Evolutionary conservation across 176 grass and related monocot genomes (phyloP), one percentile per base, ranked within the genome.

Genomic region (Chrysopogon serrulatus): DNA sequence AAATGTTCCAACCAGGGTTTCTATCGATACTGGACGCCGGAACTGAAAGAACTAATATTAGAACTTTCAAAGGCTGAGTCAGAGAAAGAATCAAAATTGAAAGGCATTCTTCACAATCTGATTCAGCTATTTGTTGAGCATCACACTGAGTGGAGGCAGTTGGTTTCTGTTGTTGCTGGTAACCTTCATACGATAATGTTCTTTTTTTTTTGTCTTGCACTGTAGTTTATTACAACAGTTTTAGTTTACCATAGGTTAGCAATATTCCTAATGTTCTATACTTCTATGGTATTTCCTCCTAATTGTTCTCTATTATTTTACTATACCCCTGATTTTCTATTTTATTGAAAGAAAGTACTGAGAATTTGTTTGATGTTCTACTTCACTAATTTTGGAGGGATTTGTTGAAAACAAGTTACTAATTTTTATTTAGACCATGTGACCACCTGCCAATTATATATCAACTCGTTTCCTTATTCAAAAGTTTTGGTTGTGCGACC

Each of bases 121-220:
- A 92, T 98, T 66, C 79, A 86, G 41, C 85, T 80, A 33, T 98
- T 98, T 54, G 85, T 86, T 80, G 89, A 88, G 67, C 86, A 98
- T 88, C 96, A 98, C 77, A 79, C 44, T 90, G 91, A 89, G 76
- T 98, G 96, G 96, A 93, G 96, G 65, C 87, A 90, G 61, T 69
- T 98, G 64, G 87, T 95, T 88, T 95, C 88, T 87, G 87, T 90
- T 32, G 92, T 84, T 85, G 92, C 93, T 86, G 96, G 96, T 98
- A 88, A 79, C 8, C 69, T 35, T 31, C 61, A 78, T 83, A 44
- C 36, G 17, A 82, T 37, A 21, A 74, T 45, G 48, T 45, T 64
- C 44, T 68, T 32, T 68, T 86, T 75, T 21, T 65, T 21, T 14
- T 3, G 8, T 49, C 18, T 54, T 81, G 27, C 43, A 59, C 47